Percentiles rank a stretch among this genome's conserved stretches.
Conservation (phyloP, 768 basidiomycete species). For the Leccinum disarticulatum region DNA sequence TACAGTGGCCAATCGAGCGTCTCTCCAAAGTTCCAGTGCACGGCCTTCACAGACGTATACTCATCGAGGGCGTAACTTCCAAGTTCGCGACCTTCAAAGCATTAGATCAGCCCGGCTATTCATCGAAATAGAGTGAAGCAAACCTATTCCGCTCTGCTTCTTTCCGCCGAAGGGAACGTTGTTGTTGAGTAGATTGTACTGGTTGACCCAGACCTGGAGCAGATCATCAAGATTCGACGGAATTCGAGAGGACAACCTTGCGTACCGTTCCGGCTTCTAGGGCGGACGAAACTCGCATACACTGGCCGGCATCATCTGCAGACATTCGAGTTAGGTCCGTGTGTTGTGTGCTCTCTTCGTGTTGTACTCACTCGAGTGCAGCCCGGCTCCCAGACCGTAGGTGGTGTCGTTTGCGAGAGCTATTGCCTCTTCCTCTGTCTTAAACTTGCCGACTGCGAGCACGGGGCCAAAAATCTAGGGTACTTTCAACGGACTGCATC, state of each 20-base stretch:
- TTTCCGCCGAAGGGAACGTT: conserved; percentile 96
- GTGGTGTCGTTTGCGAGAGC: conserved; percentile 81
- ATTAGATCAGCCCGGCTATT: conserved; percentile 9
- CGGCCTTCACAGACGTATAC: conserved; percentile 78
- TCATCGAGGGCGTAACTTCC: conserved; percentile 83
- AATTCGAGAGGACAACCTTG: neutral
- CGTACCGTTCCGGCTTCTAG: conserved; percentile 88
- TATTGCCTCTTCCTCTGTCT: conserved; percentile 85
- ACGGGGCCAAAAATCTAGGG: conserved; percentile 93
- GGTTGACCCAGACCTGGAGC: conserved; percentile 84
- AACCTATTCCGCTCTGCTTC: conserved; percentile 88
- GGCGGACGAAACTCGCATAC: conserved; percentile 82
- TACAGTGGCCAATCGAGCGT: conserved; percentile 77
- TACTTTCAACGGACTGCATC: conserved; percentile 12
- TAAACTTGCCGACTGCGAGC: conserved; percentile 77
- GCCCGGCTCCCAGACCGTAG: conserved; percentile 90
- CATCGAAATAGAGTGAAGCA: neutral
- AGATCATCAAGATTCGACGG: conserved; percentile 6
- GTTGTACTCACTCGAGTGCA: conserved; percentile 74
- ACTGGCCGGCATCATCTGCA: conserved; percentile 76
- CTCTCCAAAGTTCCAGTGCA: conserved; percentile 89
- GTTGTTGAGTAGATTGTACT: conserved; percentile 79
- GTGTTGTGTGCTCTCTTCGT: neutral
- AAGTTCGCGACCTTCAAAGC: conserved; percentile 73
- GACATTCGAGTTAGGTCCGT: conserved; percentile 23